A percentile compares a stretch with the other conserved stretches of the same genome.
Conservation (phyloP, 345 rosid species). For the Rhodamnia rubescens region DNA sequence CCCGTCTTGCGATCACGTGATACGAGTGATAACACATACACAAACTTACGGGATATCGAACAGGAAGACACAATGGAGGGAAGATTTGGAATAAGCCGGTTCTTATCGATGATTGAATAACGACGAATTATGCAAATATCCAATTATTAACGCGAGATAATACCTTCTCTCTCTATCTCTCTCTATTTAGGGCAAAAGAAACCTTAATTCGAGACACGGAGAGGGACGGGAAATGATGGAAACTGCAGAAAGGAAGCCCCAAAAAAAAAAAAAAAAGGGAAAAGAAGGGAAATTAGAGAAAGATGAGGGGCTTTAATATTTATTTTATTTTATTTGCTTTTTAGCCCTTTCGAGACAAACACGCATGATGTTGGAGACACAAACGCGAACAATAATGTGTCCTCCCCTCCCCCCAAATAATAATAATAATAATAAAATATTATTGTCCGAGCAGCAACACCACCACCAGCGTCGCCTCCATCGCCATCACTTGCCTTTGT, state of each 20-base stretch:
- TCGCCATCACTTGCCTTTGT: not conserved
- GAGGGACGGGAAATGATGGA: not conserved
- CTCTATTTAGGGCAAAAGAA: too few species aligned
- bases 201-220: not conserved
- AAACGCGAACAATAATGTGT: not conserved
- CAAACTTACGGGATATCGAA: too few species aligned
- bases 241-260: not conserved
- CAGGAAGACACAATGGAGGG: too few species aligned
- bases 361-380: not conserved
- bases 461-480: not conserved
- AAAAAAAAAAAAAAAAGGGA: too few species aligned
- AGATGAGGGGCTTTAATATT: not conserved
- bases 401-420: not conserved
- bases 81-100: too few species aligned
- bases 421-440: not conserved
- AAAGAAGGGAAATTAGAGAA: not conserved
- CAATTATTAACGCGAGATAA: too few species aligned
- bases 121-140: too few species aligned
- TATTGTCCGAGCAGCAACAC: not conserved
- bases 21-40: too few species aligned
- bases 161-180: too few species aligned
- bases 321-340: not conserved
- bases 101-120: too few species aligned
- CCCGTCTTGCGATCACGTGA: too few species aligned
- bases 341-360: not conserved